These are phyloP conservation scores for Stemphylium lycopersici DNA, from an alignment of 2,329 filamentous ascomycete genomes.

Conservation along the genomic window DNA sequence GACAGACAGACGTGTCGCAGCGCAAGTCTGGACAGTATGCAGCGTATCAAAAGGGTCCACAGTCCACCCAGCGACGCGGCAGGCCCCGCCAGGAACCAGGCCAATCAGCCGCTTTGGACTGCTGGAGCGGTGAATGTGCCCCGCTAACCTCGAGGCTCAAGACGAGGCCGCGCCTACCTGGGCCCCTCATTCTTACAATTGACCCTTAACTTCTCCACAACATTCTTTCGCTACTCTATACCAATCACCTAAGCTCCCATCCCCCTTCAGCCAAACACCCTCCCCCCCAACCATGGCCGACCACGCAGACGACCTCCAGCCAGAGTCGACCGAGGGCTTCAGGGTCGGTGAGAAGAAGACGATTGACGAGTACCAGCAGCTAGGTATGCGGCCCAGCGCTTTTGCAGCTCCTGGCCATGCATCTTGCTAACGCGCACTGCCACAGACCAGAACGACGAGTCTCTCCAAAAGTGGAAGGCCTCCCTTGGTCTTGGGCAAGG, in stretches of 20 bases:
- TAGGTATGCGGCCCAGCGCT: slow-evolving; percentile 68
- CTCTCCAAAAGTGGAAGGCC: slow-evolving; percentile 95
- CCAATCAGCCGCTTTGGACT: slow-evolving; percentile 16
- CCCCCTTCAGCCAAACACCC: slow-evolving; percentile 4
- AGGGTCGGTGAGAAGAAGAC: slow-evolving; percentile 99
- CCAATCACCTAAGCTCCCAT: slow-evolving; percentile 1
- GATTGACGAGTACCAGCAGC: slow-evolving; percentile 88
- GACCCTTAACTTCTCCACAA: slow-evolving; percentile 17
- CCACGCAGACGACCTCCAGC: slow-evolving; percentile 78
- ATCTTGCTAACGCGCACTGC: slow-evolving; percentile 13
- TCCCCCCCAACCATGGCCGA: slow-evolving; percentile 42
- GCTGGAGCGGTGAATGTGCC: slow-evolving; percentile 33
- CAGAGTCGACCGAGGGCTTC: slow-evolving; percentile 92
- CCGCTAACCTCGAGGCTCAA: slow-evolving; percentile 31
- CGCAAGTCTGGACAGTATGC: slow-evolving; percentile 13
- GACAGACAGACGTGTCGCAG: slow-evolving; percentile 5
- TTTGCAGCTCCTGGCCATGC: neutral
- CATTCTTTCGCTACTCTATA: slow-evolving; percentile 11
- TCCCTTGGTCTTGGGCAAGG: slow-evolving; percentile 83
- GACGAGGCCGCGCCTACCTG: slow-evolving; percentile 16
- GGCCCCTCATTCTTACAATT: slow-evolving; percentile 18
- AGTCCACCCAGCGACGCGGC: slow-evolving; percentile 15
- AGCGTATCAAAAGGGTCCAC: slow-evolving; percentile 11
- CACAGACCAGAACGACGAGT: slow-evolving; percentile 78
- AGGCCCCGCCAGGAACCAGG: slow-evolving; percentile 27